phyloP scores from a whole-genome alignment of 163 green algal genomes.

The Scenedesmus sp. region DNA sequence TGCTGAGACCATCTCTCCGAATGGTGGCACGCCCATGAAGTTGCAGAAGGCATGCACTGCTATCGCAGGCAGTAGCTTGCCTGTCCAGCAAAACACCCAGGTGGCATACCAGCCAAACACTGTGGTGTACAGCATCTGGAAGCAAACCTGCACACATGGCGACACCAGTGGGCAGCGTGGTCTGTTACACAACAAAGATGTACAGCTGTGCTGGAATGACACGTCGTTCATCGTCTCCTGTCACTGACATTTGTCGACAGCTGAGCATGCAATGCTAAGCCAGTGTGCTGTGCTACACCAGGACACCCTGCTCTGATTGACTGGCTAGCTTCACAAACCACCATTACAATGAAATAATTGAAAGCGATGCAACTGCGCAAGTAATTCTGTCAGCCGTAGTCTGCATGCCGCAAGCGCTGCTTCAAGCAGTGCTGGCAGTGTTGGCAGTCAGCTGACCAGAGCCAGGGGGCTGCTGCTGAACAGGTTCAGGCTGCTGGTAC shows the following conservation, averaged over 20 bases:
- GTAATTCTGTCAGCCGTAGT: neutral
- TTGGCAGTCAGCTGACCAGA: neutral
- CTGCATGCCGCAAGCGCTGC: neutral
- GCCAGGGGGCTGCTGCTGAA: neutral
- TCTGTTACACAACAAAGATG: neutral
- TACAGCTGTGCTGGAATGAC: neutral
- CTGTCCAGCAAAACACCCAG: slow-evolving; percentile 75
- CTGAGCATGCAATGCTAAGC: too few relatives aligned
- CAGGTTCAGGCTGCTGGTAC: neutral
- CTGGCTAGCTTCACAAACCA: too few relatives aligned
- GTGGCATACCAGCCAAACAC: slow-evolving; percentile 88
- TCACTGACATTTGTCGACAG: too few relatives aligned
- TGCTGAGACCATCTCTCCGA: slow-evolving; percentile 55
- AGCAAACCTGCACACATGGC: slow-evolving; percentile 58
- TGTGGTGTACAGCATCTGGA: slow-evolving; percentile 86
- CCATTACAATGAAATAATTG: too few relatives aligned
- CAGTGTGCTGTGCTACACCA: too few relatives aligned
- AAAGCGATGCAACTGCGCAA: too few relatives aligned
- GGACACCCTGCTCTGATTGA: too few relatives aligned
- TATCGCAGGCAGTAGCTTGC: slow-evolving; percentile 62
- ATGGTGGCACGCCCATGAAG: slow-evolving; percentile 74
- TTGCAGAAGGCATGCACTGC: slow-evolving; percentile 84
- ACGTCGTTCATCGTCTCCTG: too few relatives aligned
- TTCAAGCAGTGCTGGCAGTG: too few relatives aligned
- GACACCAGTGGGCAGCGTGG: too few relatives aligned